phyloP scores from a whole-genome alignment of 768 basidiomycete genomes.

The Pulveroboletus sp. region DNA sequence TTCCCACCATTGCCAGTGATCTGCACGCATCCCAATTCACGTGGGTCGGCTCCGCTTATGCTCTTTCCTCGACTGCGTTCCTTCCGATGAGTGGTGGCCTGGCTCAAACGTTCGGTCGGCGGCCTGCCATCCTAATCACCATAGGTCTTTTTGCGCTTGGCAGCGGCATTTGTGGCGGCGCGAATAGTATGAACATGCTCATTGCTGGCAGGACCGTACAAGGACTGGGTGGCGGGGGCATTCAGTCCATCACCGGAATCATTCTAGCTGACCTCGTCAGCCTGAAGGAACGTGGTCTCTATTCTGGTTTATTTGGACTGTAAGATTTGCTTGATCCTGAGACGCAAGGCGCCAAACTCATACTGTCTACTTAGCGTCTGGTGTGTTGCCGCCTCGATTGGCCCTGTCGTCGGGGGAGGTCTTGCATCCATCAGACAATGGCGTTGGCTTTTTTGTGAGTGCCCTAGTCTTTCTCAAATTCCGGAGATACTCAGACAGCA shows the following conservation, averaged over 20 bases:
- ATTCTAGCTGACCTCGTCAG: conserved; percentile 45
- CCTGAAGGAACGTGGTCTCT: conserved; percentile 40
- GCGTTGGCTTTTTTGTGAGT: conserved; percentile 41
- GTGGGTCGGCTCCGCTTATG: background rate
- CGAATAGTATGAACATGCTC: conserved; percentile 37
- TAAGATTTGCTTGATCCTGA: background rate
- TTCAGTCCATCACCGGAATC: conserved; percentile 36
- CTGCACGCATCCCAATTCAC: background rate
- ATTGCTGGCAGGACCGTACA: conserved; percentile 41
- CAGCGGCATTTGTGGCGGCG: conserved; percentile 38
- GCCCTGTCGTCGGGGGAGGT: conserved; percentile 27
- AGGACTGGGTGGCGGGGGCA: conserved; percentile 39
- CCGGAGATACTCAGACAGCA: background rate
- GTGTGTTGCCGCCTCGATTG: conserved; percentile 28
- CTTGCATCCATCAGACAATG: conserved; percentile 32
- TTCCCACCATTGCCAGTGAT: conserved; percentile 34
- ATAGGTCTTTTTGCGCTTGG: conserved; percentile 32
- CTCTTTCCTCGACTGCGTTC: background rate
- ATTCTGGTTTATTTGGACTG: conserved; percentile 28
- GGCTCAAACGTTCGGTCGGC: conserved; percentile 39
- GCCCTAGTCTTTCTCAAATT: background rate
- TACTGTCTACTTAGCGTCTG: conserved; percentile 21
- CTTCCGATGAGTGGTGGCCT: conserved; percentile 28
- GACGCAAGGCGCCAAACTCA: background rate
- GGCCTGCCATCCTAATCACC: conserved; percentile 26